Conservation (phyloP, 371 early-diverging fungal species). For the Rhizoclosmatium hyalinum region DNA sequence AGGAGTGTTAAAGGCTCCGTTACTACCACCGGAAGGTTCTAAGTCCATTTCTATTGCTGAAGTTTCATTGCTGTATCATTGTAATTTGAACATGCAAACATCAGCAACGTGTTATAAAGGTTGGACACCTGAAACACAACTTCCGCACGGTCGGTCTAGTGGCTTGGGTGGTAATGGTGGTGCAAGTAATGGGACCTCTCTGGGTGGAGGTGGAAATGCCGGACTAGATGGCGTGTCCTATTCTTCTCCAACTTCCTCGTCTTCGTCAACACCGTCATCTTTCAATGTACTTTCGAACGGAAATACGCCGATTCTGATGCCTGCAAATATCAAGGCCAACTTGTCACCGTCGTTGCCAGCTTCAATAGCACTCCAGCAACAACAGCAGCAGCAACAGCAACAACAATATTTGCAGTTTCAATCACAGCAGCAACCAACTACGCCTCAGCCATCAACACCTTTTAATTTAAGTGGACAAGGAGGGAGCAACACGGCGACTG, state of each 20-base stretch:
- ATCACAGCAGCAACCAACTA: neutral
- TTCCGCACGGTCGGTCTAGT: too few species aligned
- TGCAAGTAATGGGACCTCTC: neutral
- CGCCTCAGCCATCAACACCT: slow-evolving; percentile 20
- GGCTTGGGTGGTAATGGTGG: too few species aligned
- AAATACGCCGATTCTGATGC: slow-evolving; percentile 26
- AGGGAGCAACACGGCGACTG: neutral
- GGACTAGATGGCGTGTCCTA: neutral
- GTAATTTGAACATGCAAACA: neutral
- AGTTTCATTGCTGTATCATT: slow-evolving; percentile 14
- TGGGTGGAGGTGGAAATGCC: neutral
- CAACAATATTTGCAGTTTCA: neutral
- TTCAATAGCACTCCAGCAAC: neutral
- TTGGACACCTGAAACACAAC: slow-evolving; percentile 1
- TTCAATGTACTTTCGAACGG: slow-evolving; percentile 1
- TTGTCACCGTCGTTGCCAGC: neutral
- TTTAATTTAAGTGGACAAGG: neutral
- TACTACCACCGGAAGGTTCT: slow-evolving; percentile 10
- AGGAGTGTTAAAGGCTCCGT: neutral
- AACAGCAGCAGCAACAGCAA: slow-evolving; percentile 5
- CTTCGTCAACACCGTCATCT: slow-evolving; percentile 12
- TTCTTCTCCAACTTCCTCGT: slow-evolving; percentile 17
- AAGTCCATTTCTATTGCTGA: slow-evolving; percentile 1
- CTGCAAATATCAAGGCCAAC: neutral
- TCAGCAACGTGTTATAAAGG: slow-evolving; percentile 18